Evolutionary conservation across 2,329 filamentous ascomycete genomes (phyloP).

Genomic region (Clonostachys byssicola): DNA sequence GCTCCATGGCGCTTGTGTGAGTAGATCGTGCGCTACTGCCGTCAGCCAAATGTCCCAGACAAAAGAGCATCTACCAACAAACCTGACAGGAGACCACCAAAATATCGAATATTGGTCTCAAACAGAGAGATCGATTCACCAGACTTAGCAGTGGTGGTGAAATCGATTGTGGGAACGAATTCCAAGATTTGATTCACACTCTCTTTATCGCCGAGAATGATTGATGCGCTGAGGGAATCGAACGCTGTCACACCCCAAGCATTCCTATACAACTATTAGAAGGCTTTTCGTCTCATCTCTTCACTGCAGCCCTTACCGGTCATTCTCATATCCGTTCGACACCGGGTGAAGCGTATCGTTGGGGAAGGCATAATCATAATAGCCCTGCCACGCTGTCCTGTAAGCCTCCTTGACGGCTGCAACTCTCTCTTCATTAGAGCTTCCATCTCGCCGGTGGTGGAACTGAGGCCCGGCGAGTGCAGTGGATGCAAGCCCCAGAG

Average conservation of each 20-base stretch:
- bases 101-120: constrained; percentile 86
- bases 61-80: neutral
- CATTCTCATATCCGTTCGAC: neutral
- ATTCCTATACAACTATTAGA: constrained; percentile 47
- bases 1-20: constrained; percentile 58
- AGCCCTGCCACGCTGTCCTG: neutral
- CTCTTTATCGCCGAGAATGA: constrained; percentile 67
- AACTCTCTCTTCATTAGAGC: neutral
- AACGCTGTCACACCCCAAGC: constrained; percentile 82
- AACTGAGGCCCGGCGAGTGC: neutral
- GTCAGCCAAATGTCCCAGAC: too few species aligned
- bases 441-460: neutral
- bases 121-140: constrained; percentile 67
- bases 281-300: neutral
- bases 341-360: neutral
- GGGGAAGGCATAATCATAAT: constrained; percentile 1
- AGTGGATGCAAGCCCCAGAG: neutral
- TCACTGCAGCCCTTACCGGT: neutral
- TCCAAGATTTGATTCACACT: constrained; percentile 69
- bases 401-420: neutral
- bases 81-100: constrained; percentile 77
- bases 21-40: constrained; percentile 58
- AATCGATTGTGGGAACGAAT: constrained; percentile 69
- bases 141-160: constrained; percentile 44
- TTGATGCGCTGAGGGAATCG: constrained; percentile 75